Conservation (phyloP, 495 filamentous ascomycete species). For the Tuber melanosporum region DNA sequence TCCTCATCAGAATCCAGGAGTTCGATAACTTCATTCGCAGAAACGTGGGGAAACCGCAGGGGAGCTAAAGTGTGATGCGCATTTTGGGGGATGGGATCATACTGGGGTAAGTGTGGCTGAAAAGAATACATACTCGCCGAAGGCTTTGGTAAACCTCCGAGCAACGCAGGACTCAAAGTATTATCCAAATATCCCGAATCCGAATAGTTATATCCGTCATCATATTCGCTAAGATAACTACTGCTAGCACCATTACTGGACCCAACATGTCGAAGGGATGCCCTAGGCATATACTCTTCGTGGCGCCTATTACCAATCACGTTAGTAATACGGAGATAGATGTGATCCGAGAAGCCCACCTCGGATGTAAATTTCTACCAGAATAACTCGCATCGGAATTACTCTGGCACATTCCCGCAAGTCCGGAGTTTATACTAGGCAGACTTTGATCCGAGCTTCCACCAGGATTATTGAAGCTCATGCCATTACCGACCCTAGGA, state of each 20-base stretch:
- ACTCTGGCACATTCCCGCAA: neutral
- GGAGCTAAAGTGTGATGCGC: neutral
- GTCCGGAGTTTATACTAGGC: neutral
- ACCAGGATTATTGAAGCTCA: neutral
- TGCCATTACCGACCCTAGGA: neutral
- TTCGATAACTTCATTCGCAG: neutral
- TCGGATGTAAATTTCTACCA: neutral
- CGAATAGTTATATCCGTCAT: neutral
- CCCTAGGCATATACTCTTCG: neutral
- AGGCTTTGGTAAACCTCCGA: neutral
- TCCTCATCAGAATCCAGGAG: slow-evolving; percentile 4
- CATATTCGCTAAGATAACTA: neutral
- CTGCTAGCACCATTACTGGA: neutral
- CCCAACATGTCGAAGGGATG: neutral
- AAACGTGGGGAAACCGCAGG: neutral
- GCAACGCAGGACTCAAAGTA: neutral
- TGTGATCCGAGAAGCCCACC: neutral
- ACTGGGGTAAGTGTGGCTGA: neutral
- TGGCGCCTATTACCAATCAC: slow-evolving; percentile 2
- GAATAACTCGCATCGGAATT: neutral
- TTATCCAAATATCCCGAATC: neutral
- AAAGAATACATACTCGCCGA: neutral
- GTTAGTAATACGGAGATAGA: neutral
- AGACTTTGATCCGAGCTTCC: slow-evolving; percentile 3
- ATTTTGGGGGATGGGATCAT: neutral